Conservation (phyloP, 2,329 filamentous ascomycete species). For the Pyricularia grisea region DNA sequence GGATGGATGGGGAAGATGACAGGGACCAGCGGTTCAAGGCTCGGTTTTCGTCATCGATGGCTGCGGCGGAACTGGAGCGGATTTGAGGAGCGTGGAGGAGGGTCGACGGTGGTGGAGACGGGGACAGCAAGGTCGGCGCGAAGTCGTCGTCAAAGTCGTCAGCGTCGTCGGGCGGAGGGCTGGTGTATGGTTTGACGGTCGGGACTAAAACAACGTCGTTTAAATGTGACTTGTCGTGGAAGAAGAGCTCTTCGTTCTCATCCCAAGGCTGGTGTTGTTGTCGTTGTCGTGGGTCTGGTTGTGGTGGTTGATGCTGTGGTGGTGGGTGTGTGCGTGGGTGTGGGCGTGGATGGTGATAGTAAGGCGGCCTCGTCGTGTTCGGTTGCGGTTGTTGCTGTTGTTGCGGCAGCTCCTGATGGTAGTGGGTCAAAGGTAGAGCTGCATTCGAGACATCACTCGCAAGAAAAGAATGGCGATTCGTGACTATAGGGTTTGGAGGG, state of each 20-base stretch:
- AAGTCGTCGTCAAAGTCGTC: no score
- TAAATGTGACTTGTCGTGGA: neutral
- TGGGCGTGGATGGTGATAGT: conserved; percentile 3
- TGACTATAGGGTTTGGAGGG: conserved; percentile 1
- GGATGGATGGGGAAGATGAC: conserved; percentile 30
- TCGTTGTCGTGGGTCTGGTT: neutral
- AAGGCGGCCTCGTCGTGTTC: neutral
- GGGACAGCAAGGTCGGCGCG: conserved; percentile 17
- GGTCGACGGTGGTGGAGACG: neutral
- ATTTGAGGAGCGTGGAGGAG: neutral
- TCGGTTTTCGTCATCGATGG: conserved; percentile 32
- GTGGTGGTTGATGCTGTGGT: neutral
- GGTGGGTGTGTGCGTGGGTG: conserved; percentile 1
- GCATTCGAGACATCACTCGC: neutral
- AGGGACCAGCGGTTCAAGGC: conserved; percentile 44
- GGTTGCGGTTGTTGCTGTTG: neutral
- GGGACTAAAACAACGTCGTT: conserved; percentile 6
- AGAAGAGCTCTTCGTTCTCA: conserved; percentile 10
- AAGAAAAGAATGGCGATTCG: conserved; percentile 4
- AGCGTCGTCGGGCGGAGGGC: conserved; percentile 10
- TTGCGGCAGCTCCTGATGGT: neutral
- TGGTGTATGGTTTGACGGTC: neutral
- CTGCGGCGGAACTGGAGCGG: conserved; percentile 25
- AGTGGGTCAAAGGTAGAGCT: neutral
- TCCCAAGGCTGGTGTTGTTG: conserved; percentile 2